Evolutionary conservation across 805 yeast species (phyloP), one percentile per base, ranked within the genome.

Genomic region (Metschnikowia borealis): DNA sequence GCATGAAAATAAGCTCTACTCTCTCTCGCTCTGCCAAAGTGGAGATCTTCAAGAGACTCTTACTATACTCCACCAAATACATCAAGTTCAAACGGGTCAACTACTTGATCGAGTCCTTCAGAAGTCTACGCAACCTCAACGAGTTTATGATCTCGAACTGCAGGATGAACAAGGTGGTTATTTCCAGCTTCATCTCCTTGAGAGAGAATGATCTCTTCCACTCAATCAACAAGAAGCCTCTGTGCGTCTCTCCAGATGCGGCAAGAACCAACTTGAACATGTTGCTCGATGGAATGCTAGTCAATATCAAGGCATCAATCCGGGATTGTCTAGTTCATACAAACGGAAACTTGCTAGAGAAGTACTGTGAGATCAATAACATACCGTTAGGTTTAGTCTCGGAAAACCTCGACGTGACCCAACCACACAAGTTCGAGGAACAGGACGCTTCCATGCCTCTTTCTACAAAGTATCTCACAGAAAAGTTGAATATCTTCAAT

Each of bases 321-420:
- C 46, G 58, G 7, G 62, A 62, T 18, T 54, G 71, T 6, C 48
- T 73, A 1, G 71, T 75, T 0, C 51, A 55, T 23, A 50, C 69
- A 32, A 71, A 73, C 51, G 77, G 78, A 0, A 66, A 64, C 1
- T 54, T 66, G 8, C 59, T 74, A 26, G 75, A 74, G 50, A 68
- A 70, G 53, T 73, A 71, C 50, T 71, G 75, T 49, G 57, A 57
- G 20, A 65, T 73, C n/a, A 71, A 74, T 51, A 63, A 66, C 38
- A 62, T 73, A 13, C 63, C 66, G 39, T 38, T 71, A 14, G 56
- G 61, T 7, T 21, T 54, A 2, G 40, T 64, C 10, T 50, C 49
- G 37, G 53, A 51, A 14, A 42, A 43, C 13, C 46, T 47, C 44
- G 55, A 45, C 17, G 39, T 41, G 44, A 42, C 13, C 43, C 53